A percentile compares a stretch with the other conserved stretches of the same genome.
phyloP scores from a whole-genome alignment of 352 stramenopile species.

The Pythium graminicola region DNA sequence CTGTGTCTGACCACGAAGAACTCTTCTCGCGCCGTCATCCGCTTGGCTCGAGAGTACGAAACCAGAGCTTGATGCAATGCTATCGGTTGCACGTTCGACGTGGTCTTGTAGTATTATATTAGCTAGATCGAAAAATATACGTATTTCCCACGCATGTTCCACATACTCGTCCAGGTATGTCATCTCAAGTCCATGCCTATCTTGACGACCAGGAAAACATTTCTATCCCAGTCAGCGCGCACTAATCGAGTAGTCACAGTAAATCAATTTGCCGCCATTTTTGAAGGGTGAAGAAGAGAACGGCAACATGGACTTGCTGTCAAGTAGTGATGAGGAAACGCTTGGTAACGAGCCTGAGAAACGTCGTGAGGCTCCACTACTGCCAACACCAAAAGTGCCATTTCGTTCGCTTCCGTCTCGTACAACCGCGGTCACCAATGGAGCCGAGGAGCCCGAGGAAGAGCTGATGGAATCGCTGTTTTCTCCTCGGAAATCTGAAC shows the following conservation, averaged over 20 bases:
- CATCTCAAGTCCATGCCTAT: not conserved
- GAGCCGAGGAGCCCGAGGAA: slow-evolving; percentile 17
- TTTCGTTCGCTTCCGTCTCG: not conserved
- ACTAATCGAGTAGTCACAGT: slow-evolving; percentile 15
- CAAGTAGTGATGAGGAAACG: slow-evolving; percentile 51
- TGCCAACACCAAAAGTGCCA: not conserved
- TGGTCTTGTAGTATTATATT: slow-evolving; percentile 20
- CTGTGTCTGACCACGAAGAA: not conserved
- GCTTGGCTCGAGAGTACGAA: too few species aligned
- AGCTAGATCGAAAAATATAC: slow-evolving; percentile 18
- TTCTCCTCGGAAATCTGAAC: slow-evolving; percentile 8
- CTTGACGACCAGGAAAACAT: too few species aligned
- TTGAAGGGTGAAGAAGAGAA: slow-evolving; percentile 11
- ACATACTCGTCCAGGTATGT: too few species aligned
- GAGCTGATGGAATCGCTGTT: slow-evolving; percentile 26
- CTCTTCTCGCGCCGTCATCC: too few species aligned
- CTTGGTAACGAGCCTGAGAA: slow-evolving; percentile 18
- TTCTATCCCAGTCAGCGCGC: not conserved
- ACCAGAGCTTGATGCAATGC: too few species aligned
- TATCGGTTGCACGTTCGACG: too few species aligned
- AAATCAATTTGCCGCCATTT: slow-evolving; percentile 12
- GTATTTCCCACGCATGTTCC: slow-evolving; percentile 2
- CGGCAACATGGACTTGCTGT: slow-evolving; percentile 51
- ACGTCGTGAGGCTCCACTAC: not conserved
- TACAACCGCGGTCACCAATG: not conserved